These are phyloP conservation scores for Wickerhamiella alocasiicola DNA, from an alignment of 805 yeast genomes.

Conservation along the genomic window DNA sequence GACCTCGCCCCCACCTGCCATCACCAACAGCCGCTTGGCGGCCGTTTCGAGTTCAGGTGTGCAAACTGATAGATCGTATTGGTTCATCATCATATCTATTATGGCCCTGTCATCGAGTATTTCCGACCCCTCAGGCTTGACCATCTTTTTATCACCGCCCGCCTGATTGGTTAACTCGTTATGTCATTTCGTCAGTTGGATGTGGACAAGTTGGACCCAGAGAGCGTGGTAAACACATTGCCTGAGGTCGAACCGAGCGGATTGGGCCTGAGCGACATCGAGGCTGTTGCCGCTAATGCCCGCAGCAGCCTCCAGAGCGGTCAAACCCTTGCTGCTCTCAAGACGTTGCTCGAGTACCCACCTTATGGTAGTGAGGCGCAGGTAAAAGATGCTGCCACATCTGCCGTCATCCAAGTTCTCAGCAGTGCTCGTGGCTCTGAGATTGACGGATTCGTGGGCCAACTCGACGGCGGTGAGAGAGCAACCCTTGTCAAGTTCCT, in stretches of 20 bases:
- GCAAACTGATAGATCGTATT: too few relatives aligned
- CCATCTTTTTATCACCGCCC: too few relatives aligned
- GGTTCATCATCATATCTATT: conserved; percentile 1
- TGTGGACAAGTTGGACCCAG: conserved; percentile 82
- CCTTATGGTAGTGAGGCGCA: conserved; percentile 68
- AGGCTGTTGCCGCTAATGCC: conserved; percentile 41
- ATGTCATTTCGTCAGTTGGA: conserved; percentile 60
- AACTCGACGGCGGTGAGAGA: conserved; percentile 50
- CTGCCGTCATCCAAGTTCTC: conserved; percentile 57
- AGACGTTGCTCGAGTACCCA: conserved; percentile 51
- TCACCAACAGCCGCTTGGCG: neutral
- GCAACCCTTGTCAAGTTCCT: conserved; percentile 72
- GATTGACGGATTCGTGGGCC: conserved; percentile 46
- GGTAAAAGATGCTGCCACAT: conserved; percentile 40
- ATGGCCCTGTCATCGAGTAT: conserved; percentile 5
- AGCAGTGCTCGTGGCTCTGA: conserved; percentile 57
- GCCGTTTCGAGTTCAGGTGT: conserved; percentile 1
- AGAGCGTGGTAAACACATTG: conserved; percentile 45
- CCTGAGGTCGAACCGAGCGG: conserved; percentile 51
- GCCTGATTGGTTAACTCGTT: too few relatives aligned
- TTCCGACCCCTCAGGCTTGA: too few relatives aligned
- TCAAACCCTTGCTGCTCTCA: conserved; percentile 53
- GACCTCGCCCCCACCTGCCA: neutral
- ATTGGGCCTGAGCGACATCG: conserved; percentile 42
- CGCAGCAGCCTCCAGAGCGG: conserved; percentile 61